Conservation (phyloP, 257 asterid genomes). For the Jaltomata sinuosa region DNA sequence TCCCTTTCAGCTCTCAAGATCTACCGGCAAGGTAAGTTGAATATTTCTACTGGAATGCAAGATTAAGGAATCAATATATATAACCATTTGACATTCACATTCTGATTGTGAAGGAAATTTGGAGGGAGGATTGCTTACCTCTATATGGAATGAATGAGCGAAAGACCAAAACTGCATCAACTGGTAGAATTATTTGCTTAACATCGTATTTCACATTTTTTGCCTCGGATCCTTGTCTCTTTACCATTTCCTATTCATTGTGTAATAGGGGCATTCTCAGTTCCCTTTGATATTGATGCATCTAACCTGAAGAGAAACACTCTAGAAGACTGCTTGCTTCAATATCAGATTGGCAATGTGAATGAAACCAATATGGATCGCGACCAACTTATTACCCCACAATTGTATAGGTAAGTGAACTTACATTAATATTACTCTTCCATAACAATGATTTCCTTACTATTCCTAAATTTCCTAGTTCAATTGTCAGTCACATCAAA, state of each 20-base stretch:
- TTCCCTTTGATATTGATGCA: constrained; percentile 6
- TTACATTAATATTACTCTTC: background rate
- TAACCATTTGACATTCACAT: background rate
- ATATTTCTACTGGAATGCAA: background rate
- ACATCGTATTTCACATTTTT: background rate
- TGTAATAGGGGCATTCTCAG: constrained; percentile 16
- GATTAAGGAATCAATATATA: background rate
- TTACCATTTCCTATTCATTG: background rate
- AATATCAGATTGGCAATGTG: constrained; percentile 8
- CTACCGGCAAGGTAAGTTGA: constrained; percentile 21
- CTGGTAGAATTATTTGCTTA: constrained; percentile 26
- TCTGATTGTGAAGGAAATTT: constrained; percentile 15
- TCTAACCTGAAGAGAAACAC: constrained; percentile 18
- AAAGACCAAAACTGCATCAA: constrained; percentile 4
- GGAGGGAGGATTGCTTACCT: constrained; percentile 18
- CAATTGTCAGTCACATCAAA: background rate
- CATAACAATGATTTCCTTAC: too few species aligned
- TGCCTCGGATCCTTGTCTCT: background rate
- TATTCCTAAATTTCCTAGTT: background rate
- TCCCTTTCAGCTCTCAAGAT: constrained; percentile 20
- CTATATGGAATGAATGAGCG: constrained; percentile 9
- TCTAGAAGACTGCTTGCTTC: constrained; percentile 24
- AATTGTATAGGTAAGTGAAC: constrained; percentile 19
- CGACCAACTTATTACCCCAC: constrained; percentile 15
- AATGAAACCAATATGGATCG: constrained; percentile 12